These are phyloP conservation scores for Cornus suecica DNA, from an alignment of 148 eudicot species.

Conservation along the genomic window DNA sequence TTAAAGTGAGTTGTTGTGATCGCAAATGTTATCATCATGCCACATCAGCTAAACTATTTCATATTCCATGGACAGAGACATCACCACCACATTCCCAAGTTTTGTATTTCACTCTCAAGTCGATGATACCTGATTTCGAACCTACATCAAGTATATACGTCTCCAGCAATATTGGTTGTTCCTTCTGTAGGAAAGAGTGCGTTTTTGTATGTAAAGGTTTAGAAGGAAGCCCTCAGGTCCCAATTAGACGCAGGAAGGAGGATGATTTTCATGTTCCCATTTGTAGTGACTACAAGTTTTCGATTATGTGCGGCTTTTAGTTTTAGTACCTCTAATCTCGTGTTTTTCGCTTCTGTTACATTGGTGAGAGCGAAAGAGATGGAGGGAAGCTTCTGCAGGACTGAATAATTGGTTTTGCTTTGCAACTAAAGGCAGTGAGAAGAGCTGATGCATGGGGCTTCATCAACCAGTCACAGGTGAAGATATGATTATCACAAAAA, in stretches of 20 bases:
- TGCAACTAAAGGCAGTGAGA: too few species aligned
- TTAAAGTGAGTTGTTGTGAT: background rate
- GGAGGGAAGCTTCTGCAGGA: background rate
- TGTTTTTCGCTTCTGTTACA: background rate
- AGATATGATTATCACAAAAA: too few species aligned
- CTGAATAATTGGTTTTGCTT: background rate
- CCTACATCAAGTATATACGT: too few species aligned
- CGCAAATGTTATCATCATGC: background rate
- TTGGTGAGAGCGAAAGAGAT: background rate
- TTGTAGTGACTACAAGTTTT: background rate
- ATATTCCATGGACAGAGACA: too few species aligned
- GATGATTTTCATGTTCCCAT: background rate
- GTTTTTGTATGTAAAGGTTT: background rate
- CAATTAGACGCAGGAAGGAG: background rate
- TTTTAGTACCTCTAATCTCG: background rate
- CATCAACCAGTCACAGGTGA: too few species aligned
- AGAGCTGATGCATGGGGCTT: too few species aligned
- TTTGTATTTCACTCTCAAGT: too few species aligned
- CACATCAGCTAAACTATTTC: too few species aligned
- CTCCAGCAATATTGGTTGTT: too few species aligned
- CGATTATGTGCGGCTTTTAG: background rate
- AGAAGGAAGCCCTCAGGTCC: conserved; percentile 3
- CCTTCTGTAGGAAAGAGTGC: background rate
- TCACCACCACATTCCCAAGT: too few species aligned
- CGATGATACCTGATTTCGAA: too few species aligned